Evolutionary conservation across 148 eudicot species (phyloP).

Genomic region (Simmondsia chinensis): DNA sequence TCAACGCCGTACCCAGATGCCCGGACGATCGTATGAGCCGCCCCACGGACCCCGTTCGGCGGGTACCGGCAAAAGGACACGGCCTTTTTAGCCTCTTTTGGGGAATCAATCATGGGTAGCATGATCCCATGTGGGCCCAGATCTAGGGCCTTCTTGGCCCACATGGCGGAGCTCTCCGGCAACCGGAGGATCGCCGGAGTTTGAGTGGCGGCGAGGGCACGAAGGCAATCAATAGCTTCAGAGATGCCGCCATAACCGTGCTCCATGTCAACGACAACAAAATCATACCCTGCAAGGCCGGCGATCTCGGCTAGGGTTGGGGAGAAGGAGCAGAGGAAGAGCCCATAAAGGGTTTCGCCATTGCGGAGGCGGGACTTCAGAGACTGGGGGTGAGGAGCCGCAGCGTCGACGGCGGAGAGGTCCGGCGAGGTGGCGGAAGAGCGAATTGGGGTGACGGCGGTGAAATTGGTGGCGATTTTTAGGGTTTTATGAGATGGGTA

Average conservation of each 20-base stretch:
- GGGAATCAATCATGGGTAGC: slow-evolving; percentile 71
- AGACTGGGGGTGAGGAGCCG: slow-evolving; percentile 11
- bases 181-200: slow-evolving; percentile 71
- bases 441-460: slow-evolving; percentile 8
- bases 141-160: slow-evolving; percentile 93
- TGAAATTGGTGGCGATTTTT: slow-evolving; percentile 1
- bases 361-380: slow-evolving; percentile 54
- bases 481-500: slow-evolving; percentile 4
- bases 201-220: slow-evolving; percentile 47
- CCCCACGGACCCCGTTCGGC: slow-evolving; percentile 78
- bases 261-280: slow-evolving; percentile 84
- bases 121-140: slow-evolving; percentile 86
- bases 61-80: slow-evolving; percentile 80
- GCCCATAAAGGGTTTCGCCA: slow-evolving; percentile 73
- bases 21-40: slow-evolving; percentile 69
- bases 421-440: background rate
- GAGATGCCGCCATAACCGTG: slow-evolving; percentile 72
- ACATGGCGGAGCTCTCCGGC: slow-evolving; percentile 47
- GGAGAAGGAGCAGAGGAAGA: slow-evolving; percentile 68
- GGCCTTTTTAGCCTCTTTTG: slow-evolving; percentile 45
- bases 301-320: slow-evolving; percentile 81
- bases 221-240: slow-evolving; percentile 57
- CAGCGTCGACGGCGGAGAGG: slow-evolving; percentile 2
- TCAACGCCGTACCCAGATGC: slow-evolving; percentile 79
- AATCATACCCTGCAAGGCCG: slow-evolving; percentile 74